Evolutionary conservation across 495 filamentous ascomycete species (phyloP), one percentile per base, ranked within the genome.

Genomic region (Aspergillus panamensis): DNA sequence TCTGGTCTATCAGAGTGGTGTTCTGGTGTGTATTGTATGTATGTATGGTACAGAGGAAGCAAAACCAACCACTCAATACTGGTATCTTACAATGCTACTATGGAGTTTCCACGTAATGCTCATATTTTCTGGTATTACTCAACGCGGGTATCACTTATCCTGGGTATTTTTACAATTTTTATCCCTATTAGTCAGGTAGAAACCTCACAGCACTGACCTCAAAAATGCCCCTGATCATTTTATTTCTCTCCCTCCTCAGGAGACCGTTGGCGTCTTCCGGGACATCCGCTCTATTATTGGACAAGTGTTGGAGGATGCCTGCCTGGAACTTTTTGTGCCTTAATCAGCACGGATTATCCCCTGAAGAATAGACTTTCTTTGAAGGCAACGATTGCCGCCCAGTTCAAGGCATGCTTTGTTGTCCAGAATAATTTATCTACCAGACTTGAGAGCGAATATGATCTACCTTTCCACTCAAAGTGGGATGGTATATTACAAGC

Each of bases 21-120:
- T n/a, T n/a, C n/a, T n/a, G n/a, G 51, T 25, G 39, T 32, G 42
- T 40, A 12, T 21, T 12, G 17, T 17, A 9, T 17, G 49, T 57
- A 49, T 39, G 47, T 57, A 49, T 49, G 57, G 49, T 52, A 47
- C 35, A n/a, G 6, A 39, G 35, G 35, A 13, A 44, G 16, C 48
- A 32, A 54, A 30, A 31, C 37, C 35, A 14, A 33, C 9, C 39
- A 31, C 19, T n/a, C 25, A 44, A 9, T 17, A 25, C 17, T 16
- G 19, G 37, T 44, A 43, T 37, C 21, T 43, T n/a, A 42, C 21
- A 8, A 43, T 13, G 13, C 32, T 31, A 16, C 6, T 8, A 19
- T 17, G 29, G 25, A n/a, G 21, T 54, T 43, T 44, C 37, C 51
- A 54, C 51, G 51, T 40, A 35, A 54, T 43, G n/a, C 37, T 16